A percentile compares a stretch with the other conserved stretches of the same genome.
Conservation (phyloP, 2,329 filamentous ascomycete genomes). For the Penicillium sp. region DNA sequence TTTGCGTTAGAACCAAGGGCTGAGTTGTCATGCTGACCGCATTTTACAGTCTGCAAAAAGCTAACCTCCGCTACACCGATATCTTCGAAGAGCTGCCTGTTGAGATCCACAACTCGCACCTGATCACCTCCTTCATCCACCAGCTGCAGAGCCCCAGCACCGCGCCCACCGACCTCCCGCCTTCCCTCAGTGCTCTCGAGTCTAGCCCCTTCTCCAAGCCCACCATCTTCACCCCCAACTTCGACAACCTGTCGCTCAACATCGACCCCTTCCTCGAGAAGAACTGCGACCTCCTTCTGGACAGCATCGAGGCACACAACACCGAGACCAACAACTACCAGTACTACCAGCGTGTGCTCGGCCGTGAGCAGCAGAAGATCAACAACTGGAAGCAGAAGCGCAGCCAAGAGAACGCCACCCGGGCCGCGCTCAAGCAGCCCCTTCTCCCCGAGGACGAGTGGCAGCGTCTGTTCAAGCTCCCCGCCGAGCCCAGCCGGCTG, state of each 20-base stretch:
- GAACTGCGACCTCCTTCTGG: slow-evolving; percentile 91
- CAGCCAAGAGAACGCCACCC: slow-evolving; percentile 86
- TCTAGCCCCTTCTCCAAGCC: slow-evolving; percentile 55
- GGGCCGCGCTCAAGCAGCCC: slow-evolving; percentile 79
- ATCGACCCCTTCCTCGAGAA: slow-evolving; percentile 98
- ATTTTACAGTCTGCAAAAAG: slow-evolving; percentile 76
- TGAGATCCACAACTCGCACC: slow-evolving; percentile 90
- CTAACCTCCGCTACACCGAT: slow-evolving; percentile 86
- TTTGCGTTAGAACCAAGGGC: background rate
- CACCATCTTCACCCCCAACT: slow-evolving; percentile 73
- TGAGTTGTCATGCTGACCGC: background rate
- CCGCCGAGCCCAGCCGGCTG: slow-evolving; percentile 84
- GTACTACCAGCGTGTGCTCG: slow-evolving; percentile 89
- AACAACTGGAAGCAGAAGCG: slow-evolving; percentile 94
- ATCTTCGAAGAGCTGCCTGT: slow-evolving; percentile 88
- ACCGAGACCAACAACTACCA: slow-evolving; percentile 99
- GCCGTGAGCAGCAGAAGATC: slow-evolving; percentile 94
- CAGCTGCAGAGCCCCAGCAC: slow-evolving; percentile 69
- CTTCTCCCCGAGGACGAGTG: slow-evolving; percentile 94
- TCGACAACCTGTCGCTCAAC: slow-evolving; percentile 82
- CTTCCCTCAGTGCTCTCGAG: slow-evolving; percentile 72
- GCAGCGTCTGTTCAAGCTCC: slow-evolving; percentile 97
- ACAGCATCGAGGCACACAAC: slow-evolving; percentile 96
- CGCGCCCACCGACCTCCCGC: slow-evolving; percentile 67
- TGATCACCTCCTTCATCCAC: slow-evolving; percentile 91